phyloP scores from a whole-genome alignment of 2,329 filamentous ascomycete species.

The Kalmusia sp. region DNA sequence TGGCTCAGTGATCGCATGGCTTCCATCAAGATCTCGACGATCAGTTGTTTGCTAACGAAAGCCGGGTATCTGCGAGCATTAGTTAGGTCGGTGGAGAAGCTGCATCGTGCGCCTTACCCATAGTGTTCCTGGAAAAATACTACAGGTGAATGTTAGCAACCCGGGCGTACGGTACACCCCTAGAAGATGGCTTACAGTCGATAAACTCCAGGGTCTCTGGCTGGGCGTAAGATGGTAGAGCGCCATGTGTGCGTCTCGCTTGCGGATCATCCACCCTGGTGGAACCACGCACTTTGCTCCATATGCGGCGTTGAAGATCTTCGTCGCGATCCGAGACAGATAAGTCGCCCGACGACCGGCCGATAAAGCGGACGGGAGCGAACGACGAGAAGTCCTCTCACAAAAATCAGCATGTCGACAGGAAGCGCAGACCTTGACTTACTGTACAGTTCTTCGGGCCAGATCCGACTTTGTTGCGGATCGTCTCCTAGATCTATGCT shows the following conservation, averaged over 20 bases:
- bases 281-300: background rate
- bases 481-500: background rate
- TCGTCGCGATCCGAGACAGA: background rate
- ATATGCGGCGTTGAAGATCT: background rate
- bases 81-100: background rate
- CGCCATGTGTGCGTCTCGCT: background rate
- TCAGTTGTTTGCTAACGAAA: background rate
- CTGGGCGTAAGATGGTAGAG: background rate
- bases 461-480: background rate
- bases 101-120: background rate
- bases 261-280: background rate
- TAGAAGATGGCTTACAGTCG: background rate
- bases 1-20: background rate
- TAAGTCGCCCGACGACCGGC: background rate
- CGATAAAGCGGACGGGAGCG: background rate
- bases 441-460: background rate
- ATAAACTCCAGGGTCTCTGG: background rate
- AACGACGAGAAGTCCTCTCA: conserved; percentile 1
- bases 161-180: background rate
- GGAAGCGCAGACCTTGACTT: background rate
- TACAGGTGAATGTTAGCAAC: background rate
- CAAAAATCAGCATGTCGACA: background rate
- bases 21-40: background rate
- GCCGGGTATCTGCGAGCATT: background rate
- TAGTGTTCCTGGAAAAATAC: background rate